phyloP scores from a whole-genome alignment of 768 basidiomycete genomes.

The Pulveroboletus sp. region DNA sequence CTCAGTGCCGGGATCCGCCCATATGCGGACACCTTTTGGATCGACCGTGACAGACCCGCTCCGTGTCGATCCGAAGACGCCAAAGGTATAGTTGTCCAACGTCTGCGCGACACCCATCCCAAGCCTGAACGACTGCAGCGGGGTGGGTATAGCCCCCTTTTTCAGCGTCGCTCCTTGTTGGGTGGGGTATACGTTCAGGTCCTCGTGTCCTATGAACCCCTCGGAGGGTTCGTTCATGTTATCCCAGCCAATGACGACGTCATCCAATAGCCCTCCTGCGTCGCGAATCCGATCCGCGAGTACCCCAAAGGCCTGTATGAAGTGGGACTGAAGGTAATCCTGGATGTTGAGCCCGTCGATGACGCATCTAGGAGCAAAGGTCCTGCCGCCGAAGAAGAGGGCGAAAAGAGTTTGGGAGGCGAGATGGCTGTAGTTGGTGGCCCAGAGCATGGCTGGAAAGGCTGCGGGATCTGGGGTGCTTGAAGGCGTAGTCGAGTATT shows the following conservation, averaged over 20 bases:
- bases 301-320: slow-evolving; percentile 65
- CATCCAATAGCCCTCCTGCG: slow-evolving; percentile 74
- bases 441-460: slow-evolving; percentile 95
- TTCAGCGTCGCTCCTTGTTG: slow-evolving; percentile 70
- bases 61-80: slow-evolving; percentile 67
- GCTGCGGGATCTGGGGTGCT: slow-evolving; percentile 60
- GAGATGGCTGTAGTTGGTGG: slow-evolving; percentile 90
- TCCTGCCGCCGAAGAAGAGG: slow-evolving; percentile 87
- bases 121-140: slow-evolving; percentile 75
- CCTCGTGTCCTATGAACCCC: slow-evolving; percentile 62
- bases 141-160: slow-evolving; percentile 85
- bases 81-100: slow-evolving; percentile 80
- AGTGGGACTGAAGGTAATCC: slow-evolving; percentile 78
- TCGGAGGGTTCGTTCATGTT: slow-evolving; percentile 92
- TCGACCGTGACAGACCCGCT: slow-evolving; percentile 78
- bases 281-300: slow-evolving; percentile 73
- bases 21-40: slow-evolving; percentile 74
- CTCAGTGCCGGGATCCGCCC: slow-evolving; percentile 58
- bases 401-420: slow-evolving; percentile 88
- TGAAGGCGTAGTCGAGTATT: slow-evolving; percentile 58
- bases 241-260: slow-evolving; percentile 95
- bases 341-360: slow-evolving; percentile 93
- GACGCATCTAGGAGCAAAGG: slow-evolving; percentile 86
- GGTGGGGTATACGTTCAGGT: slow-evolving; percentile 61
- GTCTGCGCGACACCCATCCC: slow-evolving; percentile 85